Evolutionary conservation across 1,284 basidiomycete genomes (phyloP), one percentile per base, ranked within the genome.

Genomic region (Schizophyllum amplum): DNA sequence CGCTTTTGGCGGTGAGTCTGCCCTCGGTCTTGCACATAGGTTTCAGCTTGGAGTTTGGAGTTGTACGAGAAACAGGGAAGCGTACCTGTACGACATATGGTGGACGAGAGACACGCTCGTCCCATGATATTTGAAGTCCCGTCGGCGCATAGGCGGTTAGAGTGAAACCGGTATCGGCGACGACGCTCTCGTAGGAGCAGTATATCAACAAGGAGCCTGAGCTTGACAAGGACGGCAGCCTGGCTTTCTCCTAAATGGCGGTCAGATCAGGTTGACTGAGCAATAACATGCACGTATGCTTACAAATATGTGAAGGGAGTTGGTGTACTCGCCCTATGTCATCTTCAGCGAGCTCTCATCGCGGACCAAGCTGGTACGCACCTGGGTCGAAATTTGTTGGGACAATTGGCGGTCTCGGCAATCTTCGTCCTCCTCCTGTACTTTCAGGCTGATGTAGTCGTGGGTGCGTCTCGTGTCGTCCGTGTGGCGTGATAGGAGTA

Each of bases 401-500:
- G 53, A 51, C 17, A 13, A 17, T 9, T 47, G 42, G 22, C 46
- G 21, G 9, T 24, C 20, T 52, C 58, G 58, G 15, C 50, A 52
- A 5, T 65, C 33, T 53, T 75, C 72, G 47, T 79, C 76, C 59
- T 85, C 77, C 1, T 75, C 60, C 57, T 78, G 71, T 4, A 80
- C 82, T 53, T 84, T 82, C 17, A 96, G 64, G 1, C 92, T 82
- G 46, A 94, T 86, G 65, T 86, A 94, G 60, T 92, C 83, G 1
- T 79, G 69, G 0, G 73, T 76, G 48, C 77, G 72, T 47, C 75
- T 74, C 23, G 82, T 87, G 59, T 84, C 76, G 0, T 69, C 67
- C 4, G 88, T 69, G 68, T 98, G 94, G 26, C 92, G 83, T 0
- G 86, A 88, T 1, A 97, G 76, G 1, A 94, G 78, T 1, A 95